Evolutionary conservation across 2,329 filamentous ascomycete species (phyloP), one percentile per base, ranked within the genome.

Genomic region (Boeremia lycopersici): DNA sequence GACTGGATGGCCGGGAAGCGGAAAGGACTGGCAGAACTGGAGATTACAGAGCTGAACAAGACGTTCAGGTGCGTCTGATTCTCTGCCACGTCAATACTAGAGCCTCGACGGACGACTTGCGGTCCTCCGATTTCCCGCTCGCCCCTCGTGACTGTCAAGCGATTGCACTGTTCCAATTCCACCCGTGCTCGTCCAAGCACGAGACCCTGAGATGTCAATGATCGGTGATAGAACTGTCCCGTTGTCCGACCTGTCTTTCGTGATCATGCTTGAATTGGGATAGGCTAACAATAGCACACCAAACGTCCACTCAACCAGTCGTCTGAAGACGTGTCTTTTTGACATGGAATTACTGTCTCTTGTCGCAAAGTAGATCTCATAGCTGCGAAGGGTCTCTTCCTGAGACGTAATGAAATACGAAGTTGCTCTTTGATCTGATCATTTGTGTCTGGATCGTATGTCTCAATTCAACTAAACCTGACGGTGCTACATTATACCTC

Each of bases 61-160:
- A 52, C 25, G 12, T 52, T 47, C 41, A 50, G 52, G 52, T 41
- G 46, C 46, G 41, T 23, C 9, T 26, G 10, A 30, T 17, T 28
- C 33, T 44, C 40, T 46, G 52, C 52, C 46, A 55, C 52, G 41
- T 55, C 45, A 42, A 41, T 31, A 36, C 13, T 29, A 34, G 51
- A 44, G 28, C 28, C 23, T 39, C 47, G 3, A 29, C 19, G 36
- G 33, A 35, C 12, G 29, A 30, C 35, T n/a, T 34, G 6, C 8
- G 15, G 29, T 11, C 9, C 4, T 17, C 31, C 29, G 15, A 45
- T 46, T 29, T 13, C 30, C 15, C 15, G 12, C 28, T 31, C 30
- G 25, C 41, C 41, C 23, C 38, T 19, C n/a, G 17, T 45, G 28
- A 45, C 29, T n/a, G 33, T 10, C 12, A 13, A 23, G n/a, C 33